These are phyloP conservation scores for Sistotremastrum niveocremeum DNA, from an alignment of 768 basidiomycete genomes.

Conservation along the genomic window DNA sequence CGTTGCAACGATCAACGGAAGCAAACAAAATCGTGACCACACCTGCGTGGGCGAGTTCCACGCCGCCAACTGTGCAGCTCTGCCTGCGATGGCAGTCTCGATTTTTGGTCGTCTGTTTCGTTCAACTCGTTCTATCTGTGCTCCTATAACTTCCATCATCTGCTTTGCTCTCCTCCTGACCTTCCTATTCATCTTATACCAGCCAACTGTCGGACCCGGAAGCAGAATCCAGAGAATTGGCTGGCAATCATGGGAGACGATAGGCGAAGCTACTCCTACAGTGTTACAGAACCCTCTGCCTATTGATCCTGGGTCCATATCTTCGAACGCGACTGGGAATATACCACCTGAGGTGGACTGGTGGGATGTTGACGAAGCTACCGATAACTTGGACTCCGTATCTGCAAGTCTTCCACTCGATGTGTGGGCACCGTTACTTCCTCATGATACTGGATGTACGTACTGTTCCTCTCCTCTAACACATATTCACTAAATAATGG, in stretches of 20 bases:
- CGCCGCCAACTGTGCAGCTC: conserved; percentile 8
- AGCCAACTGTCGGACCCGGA: conserved; percentile 63
- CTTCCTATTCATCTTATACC: conserved; percentile 70
- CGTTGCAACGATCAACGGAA: too few relatives aligned
- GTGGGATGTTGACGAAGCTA: conserved; percentile 44
- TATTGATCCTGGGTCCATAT: conserved; percentile 1
- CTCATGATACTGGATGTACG: conserved; percentile 66
- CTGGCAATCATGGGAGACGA: conserved; percentile 80
- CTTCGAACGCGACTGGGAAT: conserved; percentile 10
- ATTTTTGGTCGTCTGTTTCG: conserved; percentile 28
- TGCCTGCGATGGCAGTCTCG: conserved; percentile 14
- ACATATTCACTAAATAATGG: not conserved
- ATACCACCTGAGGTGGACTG: conserved; percentile 37
- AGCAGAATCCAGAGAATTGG: conserved; percentile 50
- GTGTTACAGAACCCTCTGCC: conserved; percentile 1
- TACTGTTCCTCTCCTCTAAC: conserved; percentile 6
- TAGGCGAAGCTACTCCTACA: conserved; percentile 14
- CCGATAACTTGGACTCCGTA: conserved; percentile 22
- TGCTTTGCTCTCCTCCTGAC: conserved; percentile 61
- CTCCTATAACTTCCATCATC: conserved; percentile 46
- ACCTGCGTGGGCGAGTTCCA: too few relatives aligned
- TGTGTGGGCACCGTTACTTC: conserved; percentile 63
- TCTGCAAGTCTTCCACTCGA: conserved; percentile 66
- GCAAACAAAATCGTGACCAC: too few relatives aligned
- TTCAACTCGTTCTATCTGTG: conserved; percentile 37